Evolutionary conservation across 2,329 filamentous ascomycete species (phyloP).

Genomic region (Truncatella angustata): DNA sequence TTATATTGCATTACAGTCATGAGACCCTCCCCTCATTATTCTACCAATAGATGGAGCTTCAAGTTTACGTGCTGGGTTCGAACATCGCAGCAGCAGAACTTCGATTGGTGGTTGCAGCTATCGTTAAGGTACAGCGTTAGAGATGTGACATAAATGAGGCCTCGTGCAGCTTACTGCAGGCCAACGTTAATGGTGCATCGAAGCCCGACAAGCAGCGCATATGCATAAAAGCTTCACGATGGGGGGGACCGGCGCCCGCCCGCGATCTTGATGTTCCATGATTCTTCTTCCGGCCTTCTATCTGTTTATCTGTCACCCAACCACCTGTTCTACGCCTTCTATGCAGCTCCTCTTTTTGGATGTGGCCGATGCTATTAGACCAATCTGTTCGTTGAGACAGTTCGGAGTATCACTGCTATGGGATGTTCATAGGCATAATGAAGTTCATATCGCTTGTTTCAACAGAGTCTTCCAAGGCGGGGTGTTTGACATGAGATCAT

Average conservation of each 20-base stretch:
- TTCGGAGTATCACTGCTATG: conserved; percentile 12
- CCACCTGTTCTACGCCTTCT: conserved; percentile 19
- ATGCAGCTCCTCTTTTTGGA: conserved; percentile 32
- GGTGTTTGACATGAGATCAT: conserved; percentile 6
- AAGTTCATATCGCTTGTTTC: conserved; percentile 2
- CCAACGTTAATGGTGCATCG: not conserved
- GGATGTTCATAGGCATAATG: conserved; percentile 6
- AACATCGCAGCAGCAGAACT: not conserved
- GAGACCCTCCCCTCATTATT: not conserved
- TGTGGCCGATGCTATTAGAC: conserved; percentile 15
- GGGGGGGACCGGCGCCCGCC: too few relatives aligned
- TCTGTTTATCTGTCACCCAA: conserved; percentile 28
- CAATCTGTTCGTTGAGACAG: conserved; percentile 11
- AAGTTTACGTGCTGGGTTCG: not conserved
- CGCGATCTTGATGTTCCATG: too few relatives aligned
- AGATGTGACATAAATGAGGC: not conserved
- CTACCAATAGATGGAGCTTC: not conserved
- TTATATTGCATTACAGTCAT: not conserved
- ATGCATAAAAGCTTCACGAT: not conserved
- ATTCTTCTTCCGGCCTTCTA: conserved; percentile 30
- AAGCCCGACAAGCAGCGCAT: conserved; percentile 6
- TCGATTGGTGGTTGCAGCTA: not conserved
- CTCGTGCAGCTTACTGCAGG: conserved; percentile 8
- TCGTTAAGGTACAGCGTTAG: not conserved
- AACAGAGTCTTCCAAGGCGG: not conserved